Evolutionary conservation across 2,329 filamentous ascomycete species (phyloP).

Genomic region (Exophiala lecanii-corni): DNA sequence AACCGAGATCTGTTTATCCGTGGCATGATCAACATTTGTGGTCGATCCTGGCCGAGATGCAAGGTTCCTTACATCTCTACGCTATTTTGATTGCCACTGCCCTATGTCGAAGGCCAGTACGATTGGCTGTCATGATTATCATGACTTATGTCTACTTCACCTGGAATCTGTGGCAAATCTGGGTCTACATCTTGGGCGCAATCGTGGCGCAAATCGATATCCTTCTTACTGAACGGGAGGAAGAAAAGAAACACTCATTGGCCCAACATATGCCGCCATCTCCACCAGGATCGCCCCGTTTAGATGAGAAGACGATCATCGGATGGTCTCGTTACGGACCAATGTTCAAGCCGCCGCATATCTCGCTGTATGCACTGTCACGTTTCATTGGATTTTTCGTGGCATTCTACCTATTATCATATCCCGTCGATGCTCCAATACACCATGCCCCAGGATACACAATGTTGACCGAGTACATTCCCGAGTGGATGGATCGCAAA

Average conservation of each 20-base stretch:
- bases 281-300: constrained; percentile 16
- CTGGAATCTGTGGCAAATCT: constrained; percentile 43
- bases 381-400: constrained; percentile 33
- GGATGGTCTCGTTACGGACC: constrained; percentile 14
- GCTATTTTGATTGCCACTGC: constrained; percentile 38
- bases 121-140: constrained; percentile 32
- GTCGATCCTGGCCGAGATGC: constrained; percentile 46
- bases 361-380: background rate
- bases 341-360: background rate
- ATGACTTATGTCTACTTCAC: constrained; percentile 39
- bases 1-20: constrained; percentile 23
- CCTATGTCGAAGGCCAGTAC: constrained; percentile 32
- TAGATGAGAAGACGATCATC: constrained; percentile 18
- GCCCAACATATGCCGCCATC: constrained; percentile 13
- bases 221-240: constrained; percentile 28
- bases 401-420: constrained; percentile 42
- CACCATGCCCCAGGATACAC: constrained; percentile 41
- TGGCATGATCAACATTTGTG: constrained; percentile 46
- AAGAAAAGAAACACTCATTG: constrained; percentile 29
- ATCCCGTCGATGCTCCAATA: constrained; percentile 33
- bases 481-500: constrained; percentile 28
- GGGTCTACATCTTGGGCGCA: constrained; percentile 41
- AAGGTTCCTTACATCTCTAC: constrained; percentile 42
- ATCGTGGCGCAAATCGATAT: constrained; percentile 42
- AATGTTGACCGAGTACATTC: constrained; percentile 38